Evolutionary conservation across 805 yeast species (phyloP).

Genomic region (Yamadazyma olivae): DNA sequence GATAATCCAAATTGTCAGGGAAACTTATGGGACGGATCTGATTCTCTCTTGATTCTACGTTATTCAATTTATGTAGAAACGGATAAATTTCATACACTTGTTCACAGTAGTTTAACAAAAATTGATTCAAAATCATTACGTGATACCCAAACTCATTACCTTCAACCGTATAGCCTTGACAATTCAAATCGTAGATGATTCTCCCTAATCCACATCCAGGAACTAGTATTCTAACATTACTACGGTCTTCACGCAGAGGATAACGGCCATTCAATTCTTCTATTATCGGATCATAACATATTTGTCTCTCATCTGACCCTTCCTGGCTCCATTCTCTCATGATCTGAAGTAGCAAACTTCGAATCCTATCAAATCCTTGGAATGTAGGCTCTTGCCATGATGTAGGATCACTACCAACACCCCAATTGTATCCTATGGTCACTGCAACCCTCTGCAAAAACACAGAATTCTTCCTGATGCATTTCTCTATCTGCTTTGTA

Average conservation of each 20-base stretch:
- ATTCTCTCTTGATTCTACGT: constrained; percentile 40
- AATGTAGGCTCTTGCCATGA: constrained; percentile 41
- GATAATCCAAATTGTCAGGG: constrained; percentile 50
- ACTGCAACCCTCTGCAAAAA: constrained; percentile 44
- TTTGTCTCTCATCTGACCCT: constrained; percentile 45
- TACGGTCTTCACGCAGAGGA: constrained; percentile 34
- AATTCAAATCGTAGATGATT: constrained; percentile 52
- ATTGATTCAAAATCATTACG: constrained; percentile 58
- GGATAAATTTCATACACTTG: constrained; percentile 47
- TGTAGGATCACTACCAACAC: constrained; percentile 32
- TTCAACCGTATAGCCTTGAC: constrained; percentile 56
- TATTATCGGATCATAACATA: constrained; percentile 40
- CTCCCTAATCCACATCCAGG: constrained; percentile 70
- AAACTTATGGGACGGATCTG: constrained; percentile 50
- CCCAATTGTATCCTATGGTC: constrained; percentile 50
- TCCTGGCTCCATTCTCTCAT: constrained; percentile 60
- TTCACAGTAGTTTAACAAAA: constrained; percentile 46
- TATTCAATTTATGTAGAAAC: constrained; percentile 50
- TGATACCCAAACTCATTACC: constrained; percentile 68
- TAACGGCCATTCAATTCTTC: constrained; percentile 27
- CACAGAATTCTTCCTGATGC: constrained; percentile 42
- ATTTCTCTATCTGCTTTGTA: constrained; percentile 34
- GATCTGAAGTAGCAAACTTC: constrained; percentile 54
- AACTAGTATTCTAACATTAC: constrained; percentile 40
- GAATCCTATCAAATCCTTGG: constrained; percentile 54